phyloP scores from a whole-genome alignment of 495 filamentous ascomycete genomes.

The Amorphotheca resinae region DNA sequence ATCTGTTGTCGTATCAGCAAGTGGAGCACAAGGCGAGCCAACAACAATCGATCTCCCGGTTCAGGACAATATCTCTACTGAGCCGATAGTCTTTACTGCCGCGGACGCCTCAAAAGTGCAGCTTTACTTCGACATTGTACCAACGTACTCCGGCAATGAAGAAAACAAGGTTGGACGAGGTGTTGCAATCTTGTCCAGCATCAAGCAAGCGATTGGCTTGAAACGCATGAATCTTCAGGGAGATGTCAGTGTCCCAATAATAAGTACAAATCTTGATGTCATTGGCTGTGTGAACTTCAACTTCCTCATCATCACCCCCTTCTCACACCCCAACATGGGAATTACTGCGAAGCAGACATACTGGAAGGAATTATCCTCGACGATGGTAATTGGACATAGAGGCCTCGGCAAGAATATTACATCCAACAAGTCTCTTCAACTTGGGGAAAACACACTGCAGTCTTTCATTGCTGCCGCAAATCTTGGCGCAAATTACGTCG shows the following conservation, averaged over 20 bases:
- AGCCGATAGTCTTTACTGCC: constrained; percentile 80
- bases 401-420: constrained; percentile 85
- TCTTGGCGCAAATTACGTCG: constrained; percentile 81
- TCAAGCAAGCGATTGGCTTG: constrained; percentile 64
- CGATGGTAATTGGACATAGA: constrained; percentile 91
- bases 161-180: constrained; percentile 83
- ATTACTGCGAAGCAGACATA: constrained; percentile 85
- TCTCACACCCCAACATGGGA: constrained; percentile 84
- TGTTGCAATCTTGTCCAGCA: constrained; percentile 75
- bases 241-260: constrained; percentile 84
- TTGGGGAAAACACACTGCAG: constrained; percentile 90
- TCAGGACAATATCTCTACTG: constrained; percentile 84
- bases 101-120: constrained; percentile 69
- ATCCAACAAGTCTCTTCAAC: constrained; percentile 70
- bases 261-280: constrained; percentile 70
- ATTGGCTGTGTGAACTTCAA: constrained; percentile 95
- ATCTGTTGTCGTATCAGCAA: constrained; percentile 84
- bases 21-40: constrained; percentile 72
- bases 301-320: constrained; percentile 88
- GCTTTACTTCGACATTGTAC: constrained; percentile 87
- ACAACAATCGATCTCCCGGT: constrained; percentile 86
- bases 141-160: constrained; percentile 88
- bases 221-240: constrained; percentile 79
- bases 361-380: constrained; percentile 74
- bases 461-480: constrained; percentile 96